Evolutionary conservation across 768 basidiomycete species (phyloP).

Genomic region (Mycena alexandri): DNA sequence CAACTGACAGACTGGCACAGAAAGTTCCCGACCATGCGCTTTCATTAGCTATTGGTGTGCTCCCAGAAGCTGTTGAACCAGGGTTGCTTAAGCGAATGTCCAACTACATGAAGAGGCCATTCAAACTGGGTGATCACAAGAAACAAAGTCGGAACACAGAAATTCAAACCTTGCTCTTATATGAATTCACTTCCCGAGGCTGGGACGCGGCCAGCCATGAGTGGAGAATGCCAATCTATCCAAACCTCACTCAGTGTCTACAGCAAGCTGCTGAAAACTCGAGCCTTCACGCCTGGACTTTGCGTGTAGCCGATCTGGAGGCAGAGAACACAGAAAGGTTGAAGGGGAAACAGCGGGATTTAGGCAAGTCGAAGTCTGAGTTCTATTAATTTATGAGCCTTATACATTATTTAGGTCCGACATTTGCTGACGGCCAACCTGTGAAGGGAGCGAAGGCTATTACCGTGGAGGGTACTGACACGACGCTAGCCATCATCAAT

Average conservation of each 20-base stretch:
- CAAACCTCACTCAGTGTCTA: not conserved
- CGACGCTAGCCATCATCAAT: too few species aligned
- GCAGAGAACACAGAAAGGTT: not conserved
- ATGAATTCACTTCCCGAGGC: slow-evolving; percentile 1
- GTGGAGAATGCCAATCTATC: slow-evolving; percentile 8
- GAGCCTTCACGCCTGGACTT: not conserved
- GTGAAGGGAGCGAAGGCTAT: too few species aligned
- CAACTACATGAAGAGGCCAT: not conserved
- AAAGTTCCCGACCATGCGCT: not conserved
- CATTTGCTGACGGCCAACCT: too few species aligned
- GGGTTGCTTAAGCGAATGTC: not conserved
- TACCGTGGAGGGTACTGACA: too few species aligned
- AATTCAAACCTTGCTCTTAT: not conserved
- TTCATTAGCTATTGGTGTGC: not conserved
- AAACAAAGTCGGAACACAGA: not conserved
- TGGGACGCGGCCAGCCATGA: not conserved
- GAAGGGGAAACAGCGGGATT: not conserved
- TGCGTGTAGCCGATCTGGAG: not conserved
- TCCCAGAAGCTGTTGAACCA: not conserved
- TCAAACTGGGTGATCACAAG: not conserved
- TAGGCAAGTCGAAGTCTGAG: not conserved
- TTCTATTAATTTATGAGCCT: too few species aligned
- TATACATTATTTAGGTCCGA: too few species aligned
- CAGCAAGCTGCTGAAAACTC: not conserved
- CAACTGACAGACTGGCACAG: not conserved